Evolutionary conservation across 2,329 filamentous ascomycete species (phyloP).

Genomic region (Thyridium curvatum): DNA sequence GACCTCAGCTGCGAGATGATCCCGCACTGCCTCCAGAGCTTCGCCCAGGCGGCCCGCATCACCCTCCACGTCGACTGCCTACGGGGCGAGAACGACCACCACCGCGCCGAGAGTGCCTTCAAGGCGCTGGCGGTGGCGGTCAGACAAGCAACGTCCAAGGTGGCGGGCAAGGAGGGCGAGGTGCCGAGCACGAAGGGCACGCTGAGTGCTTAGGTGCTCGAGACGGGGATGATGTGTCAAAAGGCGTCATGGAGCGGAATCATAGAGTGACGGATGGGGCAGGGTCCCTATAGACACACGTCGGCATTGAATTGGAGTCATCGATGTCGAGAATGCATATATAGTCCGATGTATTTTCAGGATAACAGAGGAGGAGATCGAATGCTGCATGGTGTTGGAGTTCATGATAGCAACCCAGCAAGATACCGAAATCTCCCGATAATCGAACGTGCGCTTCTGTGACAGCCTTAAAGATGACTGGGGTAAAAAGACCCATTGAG

Average conservation of each 20-base stretch:
- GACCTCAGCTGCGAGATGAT: conserved; percentile 95
- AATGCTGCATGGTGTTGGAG: too few species aligned
- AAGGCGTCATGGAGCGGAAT: not conserved
- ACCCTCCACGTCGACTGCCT: conserved; percentile 95
- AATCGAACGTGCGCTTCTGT: too few species aligned
- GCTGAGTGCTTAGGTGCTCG: conserved; percentile 46
- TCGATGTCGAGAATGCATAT: too few species aligned
- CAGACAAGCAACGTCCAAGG: conserved; percentile 65
- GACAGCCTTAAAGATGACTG: too few species aligned
- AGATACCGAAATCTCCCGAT: too few species aligned
- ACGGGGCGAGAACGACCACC: conserved; percentile 89
- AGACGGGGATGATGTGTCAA: not conserved
- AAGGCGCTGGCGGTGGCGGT: conserved; percentile 91
- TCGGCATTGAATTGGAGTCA: too few species aligned
- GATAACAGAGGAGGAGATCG: too few species aligned
- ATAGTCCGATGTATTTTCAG: too few species aligned
- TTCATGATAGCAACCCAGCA: too few species aligned
- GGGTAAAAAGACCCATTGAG: too few species aligned
- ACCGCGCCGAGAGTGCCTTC: conserved; percentile 92
- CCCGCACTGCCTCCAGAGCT: conserved; percentile 90
- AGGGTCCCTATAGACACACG: too few species aligned
- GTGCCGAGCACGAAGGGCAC: conserved; percentile 96
- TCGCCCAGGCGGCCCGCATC: conserved; percentile 81
- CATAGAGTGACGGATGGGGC: too few species aligned
- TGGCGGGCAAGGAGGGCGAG: conserved; percentile 81